Base-by-base conservation (phyloP, 306 rosid genomes). In the Prosopis cineraria region DNA sequence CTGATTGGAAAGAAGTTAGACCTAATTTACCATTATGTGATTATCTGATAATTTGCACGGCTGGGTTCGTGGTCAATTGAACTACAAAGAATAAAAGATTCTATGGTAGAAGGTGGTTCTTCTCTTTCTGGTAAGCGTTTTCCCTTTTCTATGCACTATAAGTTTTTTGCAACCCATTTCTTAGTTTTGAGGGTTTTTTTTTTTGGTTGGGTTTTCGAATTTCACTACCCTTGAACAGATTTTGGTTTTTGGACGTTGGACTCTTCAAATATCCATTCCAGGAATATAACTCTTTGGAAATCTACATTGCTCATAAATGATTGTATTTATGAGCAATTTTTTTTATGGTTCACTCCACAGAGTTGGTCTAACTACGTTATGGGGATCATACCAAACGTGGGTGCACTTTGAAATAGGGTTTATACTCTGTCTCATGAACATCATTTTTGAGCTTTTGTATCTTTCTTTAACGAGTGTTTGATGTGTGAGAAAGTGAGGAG, bases 1-100 rank as follows among this genome's bases (percentile, higher is more conserved):
- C 86, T 4, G 98, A 93, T 68, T 84, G 97, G 85, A 90, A 93
- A 89, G 96, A 84, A 86, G 68, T 90, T 22, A 90, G 84, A 83
- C 82, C 59, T 55, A 85, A 55, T 62, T 89, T 93, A 71, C 91
- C 93, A 20, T 90, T 75, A 84, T 55, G 33, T 90, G n/a, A n/a
- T n/a, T n/a, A n/a, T n/a, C n/a, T n/a, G n/a, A n/a, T n/a, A n/a
- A n/a, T n/a, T n/a, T n/a, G n/a, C n/a, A n/a, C n/a, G n/a, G n/a
- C n/a, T n/a, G n/a, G n/a, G n/a, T n/a, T n/a, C n/a, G n/a, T n/a
- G n/a, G n/a, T n/a, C n/a, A n/a, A 33, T 74, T 67, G 47, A 72
- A 71, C 34, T n/a, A 44, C 56, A 68, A 65, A 44, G 44, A 85
- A 77, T 67, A 83, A 88, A 78, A 72, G 72, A 84, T 80, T 74